Evolutionary conservation across 1,139 yeast species (phyloP), one percentile per base, ranked within the genome.

Genomic region (Hyphopichia wangnamkhiaoensis): DNA sequence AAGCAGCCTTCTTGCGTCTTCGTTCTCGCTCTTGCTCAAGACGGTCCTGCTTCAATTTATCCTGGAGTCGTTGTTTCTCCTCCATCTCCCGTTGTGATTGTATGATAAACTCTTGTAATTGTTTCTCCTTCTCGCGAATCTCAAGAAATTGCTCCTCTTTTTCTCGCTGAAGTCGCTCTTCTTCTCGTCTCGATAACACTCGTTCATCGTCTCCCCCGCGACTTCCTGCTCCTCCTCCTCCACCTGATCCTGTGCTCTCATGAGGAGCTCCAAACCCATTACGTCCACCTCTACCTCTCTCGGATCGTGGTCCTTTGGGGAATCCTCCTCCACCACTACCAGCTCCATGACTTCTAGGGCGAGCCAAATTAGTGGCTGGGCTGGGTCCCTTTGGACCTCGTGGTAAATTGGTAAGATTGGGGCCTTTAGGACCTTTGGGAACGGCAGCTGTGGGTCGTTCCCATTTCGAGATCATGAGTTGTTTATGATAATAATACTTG

Each of bases 401-500:
- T 4, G 37, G 38, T 30, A 30, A 30, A n/a, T 27, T 18, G 7
- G 10, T 28, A n/a, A 29, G 19, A 25, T 37, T 36, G 4, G 47
- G 47, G n/a, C 41, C 46, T 19, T 34, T 42, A 16, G 48, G 46
- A 29, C 51, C 55, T 29, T 42, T 45, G 31, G 48, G 44, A 7
- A 42, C 45, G 28, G 40, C 43, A 28, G 37, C 40, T 5, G 34
- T 38, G n/a, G 90, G 90, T 37, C 63, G 63, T 12, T 78, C 82
- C 91, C 93, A 84, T 37, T 74, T 74, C 1, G 82, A 73, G 14
- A 64, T 49, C 32, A 70, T 68, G 30, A 66, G 59, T 13, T 57
- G 67, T 31, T 75, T 60, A 53, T 84, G 76, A 61, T 68, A 83
- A 56, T 78, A 85, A 56, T 84, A 84, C 4, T 54, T 54, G 5